A percentile compares a stretch with the other conserved stretches of the same genome.
These are phyloP conservation scores for Groenewaldozyma salmanticensis DNA, from an alignment of 805 yeast species.

Conservation along the genomic window DNA sequence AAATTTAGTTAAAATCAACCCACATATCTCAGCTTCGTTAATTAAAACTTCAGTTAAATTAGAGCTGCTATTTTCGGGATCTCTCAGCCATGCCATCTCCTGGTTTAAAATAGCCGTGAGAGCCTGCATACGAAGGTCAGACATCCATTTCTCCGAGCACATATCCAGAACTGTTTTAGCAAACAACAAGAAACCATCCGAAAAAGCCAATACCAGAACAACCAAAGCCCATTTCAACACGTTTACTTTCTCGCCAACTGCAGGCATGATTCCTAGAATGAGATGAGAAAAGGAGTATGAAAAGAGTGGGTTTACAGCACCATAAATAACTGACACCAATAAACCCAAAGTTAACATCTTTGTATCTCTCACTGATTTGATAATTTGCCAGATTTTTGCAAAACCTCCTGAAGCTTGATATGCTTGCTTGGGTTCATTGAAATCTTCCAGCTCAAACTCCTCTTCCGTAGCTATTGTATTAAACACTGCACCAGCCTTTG, in stretches of 20 bases:
- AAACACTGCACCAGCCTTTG: background rate
- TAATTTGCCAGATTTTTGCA: background rate
- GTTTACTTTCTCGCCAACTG: constrained; percentile 15
- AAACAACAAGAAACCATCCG: constrained; percentile 52
- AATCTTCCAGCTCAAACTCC: background rate
- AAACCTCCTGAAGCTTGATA: background rate
- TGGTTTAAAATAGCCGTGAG: constrained; percentile 44
- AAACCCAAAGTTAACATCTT: constrained; percentile 39
- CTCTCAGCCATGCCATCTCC: constrained; percentile 24
- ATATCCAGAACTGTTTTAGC: constrained; percentile 39
- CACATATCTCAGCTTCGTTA: constrained; percentile 74
- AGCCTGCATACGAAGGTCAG: constrained; percentile 38
- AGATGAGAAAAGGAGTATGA: constrained; percentile 69
- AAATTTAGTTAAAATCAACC: constrained; percentile 55
- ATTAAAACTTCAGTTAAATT: constrained; percentile 57
- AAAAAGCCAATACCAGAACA: constrained; percentile 50
- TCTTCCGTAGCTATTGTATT: background rate
- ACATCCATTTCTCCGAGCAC: constrained; percentile 62
- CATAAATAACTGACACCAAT: constrained; percentile 42
- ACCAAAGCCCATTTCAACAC: constrained; percentile 55
- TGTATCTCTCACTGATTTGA: background rate
- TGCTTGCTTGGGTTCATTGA: background rate
- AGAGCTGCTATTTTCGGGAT: constrained; percentile 32
- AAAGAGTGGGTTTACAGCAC: constrained; percentile 64
- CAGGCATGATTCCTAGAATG: constrained; percentile 51